Evolutionary conservation across 257 asterid species (phyloP).

Genomic region (Solanum gracilifrons): DNA sequence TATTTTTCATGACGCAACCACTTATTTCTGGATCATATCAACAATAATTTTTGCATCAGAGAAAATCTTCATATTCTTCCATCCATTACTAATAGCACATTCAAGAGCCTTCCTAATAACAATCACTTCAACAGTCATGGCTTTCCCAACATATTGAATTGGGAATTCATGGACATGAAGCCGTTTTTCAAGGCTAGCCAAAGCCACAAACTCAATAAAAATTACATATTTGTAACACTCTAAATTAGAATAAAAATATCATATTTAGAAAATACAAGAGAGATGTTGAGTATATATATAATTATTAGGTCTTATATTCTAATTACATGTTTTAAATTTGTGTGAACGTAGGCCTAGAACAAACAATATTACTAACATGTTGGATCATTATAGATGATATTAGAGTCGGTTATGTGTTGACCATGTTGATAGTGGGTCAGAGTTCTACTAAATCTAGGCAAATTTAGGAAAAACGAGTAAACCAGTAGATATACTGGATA

Average conservation of each 20-base stretch:
- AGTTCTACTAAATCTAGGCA: too few relatives aligned
- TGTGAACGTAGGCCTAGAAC: not conserved
- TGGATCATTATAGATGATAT: too few relatives aligned
- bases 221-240: too few relatives aligned
- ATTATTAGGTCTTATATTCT: not conserved
- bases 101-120: not conserved
- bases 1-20: too few relatives aligned
- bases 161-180: not conserved
- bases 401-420: not conserved
- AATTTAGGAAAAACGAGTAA: not conserved
- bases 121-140: not conserved
- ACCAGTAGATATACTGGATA: not conserved
- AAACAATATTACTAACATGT: rapidly evolving
- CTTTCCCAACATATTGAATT: not conserved
- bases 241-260: not conserved
- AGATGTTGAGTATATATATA: not conserved
- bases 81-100: not conserved
- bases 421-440: not conserved
- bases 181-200: too few relatives aligned
- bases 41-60: too few relatives aligned
- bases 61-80: not conserved
- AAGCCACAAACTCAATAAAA: not conserved
- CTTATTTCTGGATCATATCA: too few relatives aligned
- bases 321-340: not conserved
- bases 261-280: not conserved